Base-by-base conservation (phyloP, 225 moss, liverwort and hornwort species). In the Bryoerythrophyllum caledonicum region DNA sequence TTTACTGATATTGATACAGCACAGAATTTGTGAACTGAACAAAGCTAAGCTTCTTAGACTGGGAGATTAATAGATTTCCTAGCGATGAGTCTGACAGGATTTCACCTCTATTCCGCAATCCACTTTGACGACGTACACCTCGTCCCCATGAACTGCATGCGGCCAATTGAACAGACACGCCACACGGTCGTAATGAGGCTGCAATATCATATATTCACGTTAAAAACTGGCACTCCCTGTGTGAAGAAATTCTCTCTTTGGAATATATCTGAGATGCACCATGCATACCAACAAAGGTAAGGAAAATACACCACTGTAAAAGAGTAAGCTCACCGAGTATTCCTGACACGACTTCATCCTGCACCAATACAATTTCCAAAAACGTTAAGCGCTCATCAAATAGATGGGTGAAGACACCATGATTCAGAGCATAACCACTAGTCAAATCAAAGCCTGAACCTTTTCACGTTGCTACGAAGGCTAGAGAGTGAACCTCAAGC, bases 171-270 rank as follows among this genome's bases (percentile, higher is more conserved):
- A 96, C 11, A 96, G 51, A 67, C 84, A 73, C 24, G 93, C 95
- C 71, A 96, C 81, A 62, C 80, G 87, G 60, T 89, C 91, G 80
- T 84, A 93, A 19, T 96, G 91, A 55, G 95, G 89, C 91, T 96
- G 90, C 82, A 84, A 68, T 34, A 77, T 48, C 73, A 66, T 20
- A 59, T 67, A 49, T 11, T 43, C 49, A 17, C 32, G 65, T 60
- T 61, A 72, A 51, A 54, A 57, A 51, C n/a, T 21, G 32, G 28
- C 43, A 25, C 44, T 60, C 44, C 26, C 17, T 11, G 26, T 24
- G 63, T 48, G 44, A 3, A 57, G 40, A 32, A 51, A 6, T 32
- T 56, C n/a, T 43, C 27, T 27, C 49, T 64, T 69, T 12, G n/a
- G 67, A 32, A 79, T 7, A 19, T 34, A 57, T 59, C 28, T 20